Conservation (phyloP, 2,329 filamentous ascomycete genomes). For the Trichoderma sp. region DNA sequence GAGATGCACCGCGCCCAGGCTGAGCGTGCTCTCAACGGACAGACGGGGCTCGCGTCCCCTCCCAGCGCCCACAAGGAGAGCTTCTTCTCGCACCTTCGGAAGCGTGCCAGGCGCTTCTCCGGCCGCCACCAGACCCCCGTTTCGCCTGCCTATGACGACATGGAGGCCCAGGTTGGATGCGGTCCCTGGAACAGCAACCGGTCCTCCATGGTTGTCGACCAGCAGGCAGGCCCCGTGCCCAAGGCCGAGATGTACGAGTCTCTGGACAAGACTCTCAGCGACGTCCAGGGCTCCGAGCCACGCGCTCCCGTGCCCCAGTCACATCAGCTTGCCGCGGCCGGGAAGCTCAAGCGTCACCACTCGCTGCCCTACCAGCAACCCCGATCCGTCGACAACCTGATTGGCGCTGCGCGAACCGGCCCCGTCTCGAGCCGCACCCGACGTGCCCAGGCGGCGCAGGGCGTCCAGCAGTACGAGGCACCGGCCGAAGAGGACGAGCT, state of each 20-base stretch:
- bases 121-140: slow-evolving; percentile 82
- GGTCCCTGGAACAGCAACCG: slow-evolving; percentile 84
- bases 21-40: slow-evolving; percentile 83
- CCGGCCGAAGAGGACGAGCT: slow-evolving; percentile 96
- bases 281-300: slow-evolving; percentile 50
- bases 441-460: slow-evolving; percentile 69
- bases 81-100: slow-evolving; percentile 96
- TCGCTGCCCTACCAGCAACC: slow-evolving; percentile 61
- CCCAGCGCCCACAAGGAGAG: slow-evolving; percentile 82
- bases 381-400: slow-evolving; percentile 61
- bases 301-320: slow-evolving; percentile 50
- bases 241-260: slow-evolving; percentile 59
- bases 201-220: slow-evolving; percentile 77
- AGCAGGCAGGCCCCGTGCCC: slow-evolving; percentile 45
- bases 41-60: slow-evolving; percentile 70
- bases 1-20: slow-evolving; percentile 88
- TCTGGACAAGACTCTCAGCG: slow-evolving; percentile 55
- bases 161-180: slow-evolving; percentile 90
- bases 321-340: slow-evolving; percentile 48
- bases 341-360: slow-evolving; percentile 61
- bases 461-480: slow-evolving; percentile 83
- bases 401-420: slow-evolving; percentile 52
- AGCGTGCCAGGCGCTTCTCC: slow-evolving; percentile 87
- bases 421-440: slow-evolving; percentile 78
- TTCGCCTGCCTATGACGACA: slow-evolving; percentile 76